Evolutionary conservation across 2,329 filamentous ascomycete genomes (phyloP).

Genomic region (Colletotrichum incanum): DNA sequence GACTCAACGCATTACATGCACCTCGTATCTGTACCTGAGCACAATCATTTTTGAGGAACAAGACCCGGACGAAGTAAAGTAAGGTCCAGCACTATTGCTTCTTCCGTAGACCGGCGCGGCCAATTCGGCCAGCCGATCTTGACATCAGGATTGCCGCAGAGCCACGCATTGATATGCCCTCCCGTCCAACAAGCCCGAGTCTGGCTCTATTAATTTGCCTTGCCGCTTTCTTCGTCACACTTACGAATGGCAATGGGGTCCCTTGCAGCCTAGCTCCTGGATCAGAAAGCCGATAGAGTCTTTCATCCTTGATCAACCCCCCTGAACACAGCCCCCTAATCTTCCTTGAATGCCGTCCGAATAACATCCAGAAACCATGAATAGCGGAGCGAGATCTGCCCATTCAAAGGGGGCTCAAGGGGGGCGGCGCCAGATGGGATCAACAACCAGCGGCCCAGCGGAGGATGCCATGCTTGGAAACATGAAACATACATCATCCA

Average conservation of each 20-base stretch:
- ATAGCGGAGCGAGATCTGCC: constrained; percentile 7
- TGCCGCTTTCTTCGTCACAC: background rate
- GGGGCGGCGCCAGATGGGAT: constrained; percentile 19
- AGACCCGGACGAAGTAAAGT: background rate
- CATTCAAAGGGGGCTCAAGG: constrained; percentile 4
- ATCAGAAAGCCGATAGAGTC: background rate
- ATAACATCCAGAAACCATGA: background rate
- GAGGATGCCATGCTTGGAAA: constrained; percentile 35
- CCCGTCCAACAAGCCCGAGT: constrained; percentile 3
- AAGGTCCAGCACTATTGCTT: constrained; percentile 10
- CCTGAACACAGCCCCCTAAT: constrained; percentile 8
- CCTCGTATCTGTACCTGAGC: constrained; percentile 25
- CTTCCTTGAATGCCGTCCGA: constrained; percentile 4
- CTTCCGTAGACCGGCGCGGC: constrained; percentile 12
- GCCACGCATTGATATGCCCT: constrained; percentile 15
- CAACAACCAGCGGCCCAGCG: constrained; percentile 16
- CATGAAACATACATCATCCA: constrained; percentile 40
- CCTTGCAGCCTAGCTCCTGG: background rate
- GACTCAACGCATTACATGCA: constrained; percentile 20
- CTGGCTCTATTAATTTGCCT: background rate
- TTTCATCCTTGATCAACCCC: background rate
- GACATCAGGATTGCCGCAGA: background rate
- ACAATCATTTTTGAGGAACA: background rate
- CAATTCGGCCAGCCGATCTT: background rate
- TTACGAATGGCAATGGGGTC: background rate